Evolutionary conservation across 805 yeast genomes (phyloP).

Genomic region (Cyberlindnera sargentensis): DNA sequence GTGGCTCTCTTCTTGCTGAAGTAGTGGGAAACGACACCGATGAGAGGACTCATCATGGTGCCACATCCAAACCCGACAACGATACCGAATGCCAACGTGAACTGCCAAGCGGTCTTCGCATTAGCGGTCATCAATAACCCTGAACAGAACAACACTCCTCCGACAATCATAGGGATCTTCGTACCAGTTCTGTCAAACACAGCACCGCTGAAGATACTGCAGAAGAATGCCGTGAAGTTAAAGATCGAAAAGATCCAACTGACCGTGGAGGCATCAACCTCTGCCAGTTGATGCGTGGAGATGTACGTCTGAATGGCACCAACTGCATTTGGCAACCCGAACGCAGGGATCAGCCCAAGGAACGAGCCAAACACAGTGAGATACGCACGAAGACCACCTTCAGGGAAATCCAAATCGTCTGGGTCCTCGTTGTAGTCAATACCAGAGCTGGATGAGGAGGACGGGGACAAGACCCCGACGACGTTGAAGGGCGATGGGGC

Average conservation of each 20-base stretch:
- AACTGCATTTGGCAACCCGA: slow-evolving; percentile 49
- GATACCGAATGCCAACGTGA: slow-evolving; percentile 44
- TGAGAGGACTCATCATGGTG: slow-evolving; percentile 35
- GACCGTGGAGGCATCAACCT: slow-evolving; percentile 36
- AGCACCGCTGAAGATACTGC: slow-evolving; percentile 36
- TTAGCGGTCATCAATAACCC: slow-evolving; percentile 40
- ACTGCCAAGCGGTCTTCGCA: slow-evolving; percentile 38
- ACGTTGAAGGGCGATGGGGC: too few relatives aligned
- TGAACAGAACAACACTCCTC: slow-evolving; percentile 28
- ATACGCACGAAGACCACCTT: slow-evolving; percentile 50
- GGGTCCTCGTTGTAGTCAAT: not conserved
- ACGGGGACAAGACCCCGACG: too few relatives aligned
- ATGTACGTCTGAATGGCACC: slow-evolving; percentile 60
- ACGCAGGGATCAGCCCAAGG: slow-evolving; percentile 42
- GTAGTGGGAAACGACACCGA: slow-evolving; percentile 39
- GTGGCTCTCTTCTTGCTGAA: slow-evolving; percentile 35
- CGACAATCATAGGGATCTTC: slow-evolving; percentile 28
- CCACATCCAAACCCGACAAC: slow-evolving; percentile 39
- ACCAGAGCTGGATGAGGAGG: too few relatives aligned
- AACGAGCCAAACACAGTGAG: slow-evolving; percentile 48
- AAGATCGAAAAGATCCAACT: slow-evolving; percentile 48
- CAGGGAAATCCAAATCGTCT: slow-evolving; percentile 32
- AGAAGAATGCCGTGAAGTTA: slow-evolving; percentile 20
- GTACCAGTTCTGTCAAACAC: slow-evolving; percentile 41
- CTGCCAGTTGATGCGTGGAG: slow-evolving; percentile 41